Evolutionary conservation across 306 rosid species (phyloP), one percentile per base, ranked within the genome.

Genomic region (Fragaria vesca): DNA sequence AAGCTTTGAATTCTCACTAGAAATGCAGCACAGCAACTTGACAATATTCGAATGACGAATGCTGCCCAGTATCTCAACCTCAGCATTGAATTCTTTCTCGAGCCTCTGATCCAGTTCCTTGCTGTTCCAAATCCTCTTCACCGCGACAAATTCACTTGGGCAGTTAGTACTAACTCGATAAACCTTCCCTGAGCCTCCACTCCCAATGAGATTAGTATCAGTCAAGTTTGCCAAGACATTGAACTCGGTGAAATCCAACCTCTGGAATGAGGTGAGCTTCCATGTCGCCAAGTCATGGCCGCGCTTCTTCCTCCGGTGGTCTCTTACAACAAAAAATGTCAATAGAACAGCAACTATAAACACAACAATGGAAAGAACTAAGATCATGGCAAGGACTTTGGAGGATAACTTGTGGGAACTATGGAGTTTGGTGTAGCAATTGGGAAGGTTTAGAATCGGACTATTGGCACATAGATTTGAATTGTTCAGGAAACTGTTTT

Each of bases 121-220:
- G 83, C 43, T 10, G 48, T 72, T 91, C 88, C 89, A 85, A 77
- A 95, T 88, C 83, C 79, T 85, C 74, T 95, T 95, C 70, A 93
- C 99, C 0, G 97, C 97, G 70, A 95, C 89, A 52, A 76, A 83
- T 36, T 86, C 87, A 3, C 85, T 91, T 0, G 85, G 83, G 48
- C 75, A 76, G 66, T 83, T 75, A 0, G 91, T 84, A 68, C 90
- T 72, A 34, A 95, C 50, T 60, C 91, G 79, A 81, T 93, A 91
- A 69, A 95, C 99, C 66, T 86, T 81, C 38, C 97, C 99, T 4
- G 96, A 91, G 0, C 99, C 99, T 57, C 99, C 99, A 60, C 86
- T 86, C 73, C 97, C 99, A 28, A 95, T 87, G 21, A 93, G 89
- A 83, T 95, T 91, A 21, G 38, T 70, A 18, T 91, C 99, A 12